Percentiles rank a stretch among this genome's conserved stretches.
Conservation (phyloP, 2,329 filamentous ascomycete genomes). For the Sclerotinia spermophila region DNA sequence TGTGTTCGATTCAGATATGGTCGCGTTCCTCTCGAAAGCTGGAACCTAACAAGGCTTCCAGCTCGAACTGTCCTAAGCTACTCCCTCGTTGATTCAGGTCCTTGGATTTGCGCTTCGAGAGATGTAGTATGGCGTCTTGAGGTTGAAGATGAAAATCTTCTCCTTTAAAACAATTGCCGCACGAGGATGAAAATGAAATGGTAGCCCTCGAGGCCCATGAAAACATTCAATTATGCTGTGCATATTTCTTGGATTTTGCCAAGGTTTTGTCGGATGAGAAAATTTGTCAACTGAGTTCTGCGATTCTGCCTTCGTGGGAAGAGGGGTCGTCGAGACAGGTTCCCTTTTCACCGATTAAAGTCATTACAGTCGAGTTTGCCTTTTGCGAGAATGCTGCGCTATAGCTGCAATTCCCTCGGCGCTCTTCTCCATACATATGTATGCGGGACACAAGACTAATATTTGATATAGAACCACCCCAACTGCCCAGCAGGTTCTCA, state of each 20-base stretch:
- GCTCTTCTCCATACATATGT: constrained; percentile 63
- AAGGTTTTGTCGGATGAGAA: constrained; percentile 79
- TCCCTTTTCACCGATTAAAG: constrained; percentile 72
- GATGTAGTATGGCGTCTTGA: constrained; percentile 70
- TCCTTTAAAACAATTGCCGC: constrained; percentile 73
- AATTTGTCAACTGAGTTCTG: constrained; percentile 31
- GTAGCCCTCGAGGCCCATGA: constrained; percentile 23
- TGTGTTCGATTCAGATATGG: constrained; percentile 50
- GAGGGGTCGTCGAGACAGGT: constrained; percentile 30
- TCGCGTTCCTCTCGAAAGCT: constrained; percentile 73
- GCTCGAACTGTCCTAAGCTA: constrained; percentile 71
- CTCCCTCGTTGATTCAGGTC: constrained; percentile 54
- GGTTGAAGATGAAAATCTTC: constrained; percentile 66
- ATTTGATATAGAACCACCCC: constrained; percentile 78
- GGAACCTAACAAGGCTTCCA: constrained; percentile 54
- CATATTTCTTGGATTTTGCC: constrained; percentile 49
- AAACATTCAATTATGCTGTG: constrained; percentile 33
- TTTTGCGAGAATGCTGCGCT: constrained; percentile 86
- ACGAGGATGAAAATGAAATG: constrained; percentile 36
- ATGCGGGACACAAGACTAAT: constrained; percentile 73
- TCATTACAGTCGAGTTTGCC: constrained; percentile 72
- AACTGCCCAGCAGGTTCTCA: constrained; percentile 91
- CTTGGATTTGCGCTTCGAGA: constrained; percentile 53
- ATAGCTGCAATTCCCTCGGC: constrained; percentile 90
- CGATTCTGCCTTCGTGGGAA: constrained; percentile 24